Percentiles rank a stretch among this genome's conserved stretches.
Evolutionary conservation across 768 basidiomycete genomes (phyloP).

Genomic region (Lactifluus hygrophoroides): DNA sequence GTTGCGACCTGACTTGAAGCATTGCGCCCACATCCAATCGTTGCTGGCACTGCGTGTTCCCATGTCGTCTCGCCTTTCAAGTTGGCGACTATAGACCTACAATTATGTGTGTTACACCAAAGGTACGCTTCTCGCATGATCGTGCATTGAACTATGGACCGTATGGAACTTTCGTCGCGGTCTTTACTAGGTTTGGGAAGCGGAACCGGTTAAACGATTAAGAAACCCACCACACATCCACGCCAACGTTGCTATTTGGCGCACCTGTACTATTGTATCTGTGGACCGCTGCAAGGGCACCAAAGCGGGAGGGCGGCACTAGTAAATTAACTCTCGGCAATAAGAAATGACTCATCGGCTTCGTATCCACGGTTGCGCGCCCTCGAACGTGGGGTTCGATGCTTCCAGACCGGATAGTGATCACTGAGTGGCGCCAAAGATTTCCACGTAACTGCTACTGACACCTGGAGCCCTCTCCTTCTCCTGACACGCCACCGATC

Average conservation of each 20-base stretch:
- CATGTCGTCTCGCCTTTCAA: neutral
- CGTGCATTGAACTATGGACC: neutral
- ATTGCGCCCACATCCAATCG: neutral
- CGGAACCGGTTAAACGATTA: neutral
- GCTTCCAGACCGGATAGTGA: neutral
- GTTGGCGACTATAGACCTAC: neutral
- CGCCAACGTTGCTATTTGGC: too few species aligned
- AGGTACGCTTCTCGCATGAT: neutral
- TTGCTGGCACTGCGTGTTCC: neutral
- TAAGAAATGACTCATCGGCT: neutral
- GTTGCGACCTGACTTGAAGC: neutral
- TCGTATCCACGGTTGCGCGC: neutral
- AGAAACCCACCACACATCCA: neutral
- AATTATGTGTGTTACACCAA: neutral
- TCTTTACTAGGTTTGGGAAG: neutral
- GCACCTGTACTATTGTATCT: too few species aligned
- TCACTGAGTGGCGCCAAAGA: neutral
- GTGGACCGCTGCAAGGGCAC: neutral
- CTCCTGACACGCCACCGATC: neutral
- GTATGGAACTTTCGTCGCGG: neutral
- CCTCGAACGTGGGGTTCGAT: neutral
- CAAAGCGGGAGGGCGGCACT: neutral
- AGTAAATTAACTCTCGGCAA: neutral
- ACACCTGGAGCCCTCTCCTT: neutral
- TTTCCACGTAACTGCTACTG: neutral